phyloP scores from a whole-genome alignment of 306 rosid species.

The cucumber (Cucumis sativus) region Cucumber_9930_V3 NC_026661.2:474001-474500 shows the following conservation, averaged over 20 bases:
- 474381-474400: constrained; percentile 1
- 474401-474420: background rate
- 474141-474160: no score
- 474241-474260: constrained; percentile 56
- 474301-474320: constrained; percentile 76
- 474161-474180: no score
- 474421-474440: constrained; percentile 1
- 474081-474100: no score
- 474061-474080: no score
- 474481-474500: constrained; percentile 70
- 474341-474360: constrained; percentile 17
- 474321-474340: constrained; percentile 82
- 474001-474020: no score
- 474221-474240: constrained; percentile 80
- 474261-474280: constrained; percentile 58
- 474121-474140: no score
- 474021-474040: no score
- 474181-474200: no score
- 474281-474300: constrained; percentile 55
- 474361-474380: background rate
- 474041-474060: no score
- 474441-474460: constrained; percentile 61
- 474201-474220: constrained; percentile 40
- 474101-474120: no score
- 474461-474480: constrained; percentile 84